Conservation (phyloP, 148 eudicot species). For the Selenicereus undatus region DNA sequence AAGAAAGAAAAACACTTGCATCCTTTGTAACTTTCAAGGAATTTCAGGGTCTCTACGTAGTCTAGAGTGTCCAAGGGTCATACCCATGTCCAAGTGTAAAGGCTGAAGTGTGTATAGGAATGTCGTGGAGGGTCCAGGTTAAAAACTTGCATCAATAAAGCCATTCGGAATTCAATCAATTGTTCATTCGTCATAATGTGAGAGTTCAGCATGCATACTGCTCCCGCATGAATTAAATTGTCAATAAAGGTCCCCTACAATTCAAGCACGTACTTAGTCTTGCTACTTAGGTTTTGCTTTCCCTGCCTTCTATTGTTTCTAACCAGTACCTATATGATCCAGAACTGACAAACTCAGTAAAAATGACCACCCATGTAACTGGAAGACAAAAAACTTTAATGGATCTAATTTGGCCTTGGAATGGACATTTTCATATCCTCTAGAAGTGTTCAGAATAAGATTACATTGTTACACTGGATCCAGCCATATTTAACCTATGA, state of each 20-base stretch:
- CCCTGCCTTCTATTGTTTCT: not conserved
- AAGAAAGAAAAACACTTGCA: no score
- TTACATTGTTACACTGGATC: not conserved
- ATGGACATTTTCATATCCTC: not conserved
- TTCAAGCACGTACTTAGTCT: no score
- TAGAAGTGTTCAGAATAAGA: not conserved
- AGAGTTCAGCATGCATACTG: not conserved
- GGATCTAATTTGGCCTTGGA: not conserved
- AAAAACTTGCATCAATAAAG: not conserved
- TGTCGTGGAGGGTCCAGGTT: not conserved
- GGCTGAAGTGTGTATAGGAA: no score
- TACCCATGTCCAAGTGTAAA: not conserved
- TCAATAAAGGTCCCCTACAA: not conserved
- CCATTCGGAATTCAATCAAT: not conserved
- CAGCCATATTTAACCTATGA: not conserved
- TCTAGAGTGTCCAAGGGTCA: not conserved
- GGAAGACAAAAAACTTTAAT: not conserved
- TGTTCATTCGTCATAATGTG: not conserved
- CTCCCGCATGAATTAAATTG: not conserved
- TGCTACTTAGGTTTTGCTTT: no score
- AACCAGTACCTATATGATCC: not conserved
- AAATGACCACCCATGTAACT: not conserved
- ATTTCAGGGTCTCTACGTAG: not conserved
- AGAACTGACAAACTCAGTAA: not conserved
- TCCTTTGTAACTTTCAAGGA: no score